Evolutionary conservation across 2,329 filamentous ascomycete species (phyloP), one percentile per base, ranked within the genome.

Genomic region (Fusarium illudens): DNA sequence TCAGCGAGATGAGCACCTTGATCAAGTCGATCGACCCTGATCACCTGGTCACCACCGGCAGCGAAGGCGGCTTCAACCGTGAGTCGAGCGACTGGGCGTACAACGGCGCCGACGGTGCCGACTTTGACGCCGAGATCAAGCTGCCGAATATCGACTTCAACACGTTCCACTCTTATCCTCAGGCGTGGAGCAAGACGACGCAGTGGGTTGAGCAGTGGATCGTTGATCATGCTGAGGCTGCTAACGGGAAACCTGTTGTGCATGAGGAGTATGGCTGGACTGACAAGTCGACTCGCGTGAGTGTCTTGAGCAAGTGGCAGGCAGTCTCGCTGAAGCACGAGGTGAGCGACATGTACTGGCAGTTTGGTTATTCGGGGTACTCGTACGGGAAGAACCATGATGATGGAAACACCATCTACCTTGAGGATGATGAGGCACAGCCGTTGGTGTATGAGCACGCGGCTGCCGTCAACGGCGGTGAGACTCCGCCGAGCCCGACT

Each of bases 1-100:
- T 84, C 50, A 79, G 81, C 44, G 84, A 87, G 71, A 86, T 87
- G 79, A 85, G 82, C 74, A 78, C 81, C 0, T 86, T 82, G 70
- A 79, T 87, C 78, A 87, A 87, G 76, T 77, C 73, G 13, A 68
- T 87, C 5, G 86, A 88, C 71, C 64, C 76, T 0, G 74, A 84
- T 65, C 85, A 87, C 71, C 78, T 87, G 10, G 84, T 87, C 6
- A 87, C 86, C 12, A 84, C 81, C 66, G 86, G 86, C 39, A 84
- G 83, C 25, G 85, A 91, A 75, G 89, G 89, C 7, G 88, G 84
- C 42, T 87, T 87, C 76, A 83, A 84, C 71, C 63, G 75, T 8
- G 68, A 70, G 4, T 79, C 77, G 4, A 76, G 77, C 25, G 83
- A 84, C 71, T 82, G 80, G 76, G 74, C 78, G 4, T 84, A 84